A percentile compares a stretch with the other conserved stretches of the same genome.
phyloP scores from a whole-genome alignment of 768 basidiomycete species.

The Pisolithus tinctorius region DNA sequence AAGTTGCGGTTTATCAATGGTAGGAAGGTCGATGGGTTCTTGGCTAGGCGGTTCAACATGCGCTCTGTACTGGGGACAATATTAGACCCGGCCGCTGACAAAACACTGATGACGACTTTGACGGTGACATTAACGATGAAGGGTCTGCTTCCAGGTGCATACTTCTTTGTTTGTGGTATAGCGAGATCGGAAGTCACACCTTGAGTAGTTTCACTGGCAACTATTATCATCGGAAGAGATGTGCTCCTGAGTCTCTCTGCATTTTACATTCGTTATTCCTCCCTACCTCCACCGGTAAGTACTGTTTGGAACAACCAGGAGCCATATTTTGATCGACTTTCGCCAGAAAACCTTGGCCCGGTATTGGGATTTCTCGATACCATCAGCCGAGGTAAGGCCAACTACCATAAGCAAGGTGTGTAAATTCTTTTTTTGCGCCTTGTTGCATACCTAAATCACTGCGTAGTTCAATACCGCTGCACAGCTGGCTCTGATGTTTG shows the following conservation, averaged over 20 bases:
- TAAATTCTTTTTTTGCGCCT: neutral
- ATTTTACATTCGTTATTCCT: conserved; percentile 89
- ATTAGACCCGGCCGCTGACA: conserved; percentile 96
- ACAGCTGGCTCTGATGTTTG: conserved; percentile 87
- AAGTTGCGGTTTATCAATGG: conserved; percentile 2
- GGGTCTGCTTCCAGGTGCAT: conserved; percentile 75
- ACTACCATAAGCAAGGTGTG: conserved; percentile 88
- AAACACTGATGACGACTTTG: conserved; percentile 89
- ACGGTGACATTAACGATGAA: conserved; percentile 81
- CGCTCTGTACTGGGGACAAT: conserved; percentile 90
- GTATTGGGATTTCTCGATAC: conserved; percentile 95
- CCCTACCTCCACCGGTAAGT: conserved; percentile 75
- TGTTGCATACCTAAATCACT: neutral
- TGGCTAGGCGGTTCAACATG: conserved; percentile 85
- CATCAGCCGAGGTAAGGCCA: conserved; percentile 91
- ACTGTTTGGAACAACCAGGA: neutral
- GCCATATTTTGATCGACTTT: conserved; percentile 2
- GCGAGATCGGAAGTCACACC: neutral
- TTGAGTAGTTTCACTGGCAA: conserved; percentile 72
- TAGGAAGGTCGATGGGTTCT: conserved; percentile 78
- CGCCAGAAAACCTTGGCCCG: conserved; percentile 80
- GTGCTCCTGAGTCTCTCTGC: conserved; percentile 80
- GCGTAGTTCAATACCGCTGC: conserved; percentile 83
- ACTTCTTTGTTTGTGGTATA: neutral
- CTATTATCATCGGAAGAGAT: conserved; percentile 86